Conservation (phyloP, 208 protist species). For the Trypanosoma grayi region DNA sequence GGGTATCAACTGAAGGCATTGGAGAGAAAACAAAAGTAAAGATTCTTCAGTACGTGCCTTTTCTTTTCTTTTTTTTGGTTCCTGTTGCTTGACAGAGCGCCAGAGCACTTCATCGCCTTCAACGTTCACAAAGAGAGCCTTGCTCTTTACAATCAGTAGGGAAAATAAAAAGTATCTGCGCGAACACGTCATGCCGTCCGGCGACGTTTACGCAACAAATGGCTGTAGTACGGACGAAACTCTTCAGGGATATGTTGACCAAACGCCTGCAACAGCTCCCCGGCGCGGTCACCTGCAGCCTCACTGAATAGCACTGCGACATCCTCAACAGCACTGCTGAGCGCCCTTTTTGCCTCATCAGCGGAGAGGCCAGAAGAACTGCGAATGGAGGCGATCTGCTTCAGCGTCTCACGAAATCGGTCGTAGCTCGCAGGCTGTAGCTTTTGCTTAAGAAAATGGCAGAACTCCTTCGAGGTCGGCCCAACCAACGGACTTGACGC, state of each 20-base stretch:
- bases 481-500: conserved; percentile 25
- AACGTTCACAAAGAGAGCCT: too few relatives aligned
- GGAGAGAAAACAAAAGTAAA: too few relatives aligned
- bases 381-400: conserved; percentile 42
- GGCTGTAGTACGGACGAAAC: conserved; percentile 55
- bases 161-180: background rate
- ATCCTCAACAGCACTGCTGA: conserved; percentile 22
- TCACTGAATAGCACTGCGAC: conserved; percentile 43
- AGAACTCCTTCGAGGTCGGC: conserved; percentile 74
- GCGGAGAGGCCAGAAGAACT: conserved; percentile 1
- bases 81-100: too few relatives aligned
- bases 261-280: conserved; percentile 46
- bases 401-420: conserved; percentile 51
- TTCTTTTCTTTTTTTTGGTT: too few relatives aligned
- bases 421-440: conserved; percentile 52
- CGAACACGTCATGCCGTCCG: background rate
- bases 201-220: conserved; percentile 32
- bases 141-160: too few relatives aligned
- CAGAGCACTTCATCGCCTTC: too few relatives aligned
- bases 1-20: background rate
- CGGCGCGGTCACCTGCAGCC: conserved; percentile 30
- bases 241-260: conserved; percentile 74
- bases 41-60: too few relatives aligned
- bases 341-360: conserved; percentile 16
- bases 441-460: conserved; percentile 67